Evolutionary conservation across 2,329 filamentous ascomycete species (phyloP), one percentile per base, ranked within the genome.

Genomic region (Microcera coccophila): DNA sequence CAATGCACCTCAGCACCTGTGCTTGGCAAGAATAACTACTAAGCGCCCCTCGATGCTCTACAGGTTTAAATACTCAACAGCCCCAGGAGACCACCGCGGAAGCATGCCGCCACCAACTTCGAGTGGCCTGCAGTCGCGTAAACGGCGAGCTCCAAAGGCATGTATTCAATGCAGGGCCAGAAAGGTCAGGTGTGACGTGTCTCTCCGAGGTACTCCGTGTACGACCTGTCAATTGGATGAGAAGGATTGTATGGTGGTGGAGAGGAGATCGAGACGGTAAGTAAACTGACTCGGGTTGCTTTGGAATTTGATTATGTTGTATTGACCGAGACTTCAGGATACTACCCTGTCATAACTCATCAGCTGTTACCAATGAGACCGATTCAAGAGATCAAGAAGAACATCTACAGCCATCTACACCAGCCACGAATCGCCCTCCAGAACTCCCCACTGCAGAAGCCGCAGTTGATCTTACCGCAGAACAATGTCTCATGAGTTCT

Each of bases 141-240:
- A n/a, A n/a, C n/a, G n/a, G n/a, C n/a, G n/a, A n/a, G n/a, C n/a
- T n/a, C n/a, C n/a, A n/a, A n/a, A n/a, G n/a, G 41, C 41, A 17
- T 43, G 41, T 19, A 15, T 43, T 11, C 20, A 8, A 12, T 43
- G 41, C 20, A 19, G 36, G 15, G 15, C 28, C 2, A 39, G 48
- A 41, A 52, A 52, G 16, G 47, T 52, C 8, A 47, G 49, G 3
- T 52, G 49, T 38, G 44, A 52, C 26, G 49, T 52, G 21, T 42
- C 40, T 4, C 24, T 44, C 14, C 32, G 34, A 14, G 49, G 49
- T 4, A 36, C 41, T 14, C 49, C 49, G 8, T 52, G 49, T 31
- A 42, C 45, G 19, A 52, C 49, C 26, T 52, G 49, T 28, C 38
- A 39, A 26, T 35, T 51, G 4, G 49, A 51, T 19, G 22, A 37